Evolutionary conservation across 1,284 basidiomycete genomes (phyloP), one percentile per base, ranked within the genome.

Genomic region (Trametes pubescens): DNA sequence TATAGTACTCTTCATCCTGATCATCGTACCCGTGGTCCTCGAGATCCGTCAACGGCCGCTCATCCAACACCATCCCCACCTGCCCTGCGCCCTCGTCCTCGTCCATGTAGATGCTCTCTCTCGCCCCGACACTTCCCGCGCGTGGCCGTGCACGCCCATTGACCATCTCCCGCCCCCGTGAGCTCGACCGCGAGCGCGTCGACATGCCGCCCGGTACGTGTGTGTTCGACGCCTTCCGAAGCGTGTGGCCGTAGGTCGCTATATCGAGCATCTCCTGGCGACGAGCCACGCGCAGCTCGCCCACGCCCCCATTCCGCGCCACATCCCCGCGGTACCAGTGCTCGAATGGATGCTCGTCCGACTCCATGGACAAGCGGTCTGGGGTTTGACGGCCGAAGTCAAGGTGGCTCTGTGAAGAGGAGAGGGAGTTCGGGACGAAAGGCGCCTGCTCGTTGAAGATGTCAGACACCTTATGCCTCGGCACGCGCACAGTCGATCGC

Each of bases 291-390:
- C 88, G 82, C 60, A 91, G 78, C 74, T 93, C 91, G 51, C 91
- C 91, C 18, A 93, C 91, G 44, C 91, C 91, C 35, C 91, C 91
- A 70, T 93, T 93, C 47, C 91, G 82, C 9, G 90, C 87, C 3
- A 91, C 83, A 67, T 93, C 91, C 2, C 91, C 91, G 55, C 91
- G 86, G 73, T 93, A 93, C 91, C 91, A 93, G 71, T 93, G 91
- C 71, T 93, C 90, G 66, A 88, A 93, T 0, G 90, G 91, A 7
- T 84, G 84, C 72, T 93, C 91, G 65, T 91, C 90, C 2, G 89
- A 91, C 22, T 92, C 91, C n/a, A 77, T 81, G 6, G 91, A 92
- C 29, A 81, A 77, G 46, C 90, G 83, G 4, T 79, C 74, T 29
- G 68, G 64, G 6, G 60, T 47, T 51, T 52, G 65, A 9, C 57